Conservation (phyloP, 2,329 filamentous ascomycete genomes). For the Botrytis squamosa region DNA sequence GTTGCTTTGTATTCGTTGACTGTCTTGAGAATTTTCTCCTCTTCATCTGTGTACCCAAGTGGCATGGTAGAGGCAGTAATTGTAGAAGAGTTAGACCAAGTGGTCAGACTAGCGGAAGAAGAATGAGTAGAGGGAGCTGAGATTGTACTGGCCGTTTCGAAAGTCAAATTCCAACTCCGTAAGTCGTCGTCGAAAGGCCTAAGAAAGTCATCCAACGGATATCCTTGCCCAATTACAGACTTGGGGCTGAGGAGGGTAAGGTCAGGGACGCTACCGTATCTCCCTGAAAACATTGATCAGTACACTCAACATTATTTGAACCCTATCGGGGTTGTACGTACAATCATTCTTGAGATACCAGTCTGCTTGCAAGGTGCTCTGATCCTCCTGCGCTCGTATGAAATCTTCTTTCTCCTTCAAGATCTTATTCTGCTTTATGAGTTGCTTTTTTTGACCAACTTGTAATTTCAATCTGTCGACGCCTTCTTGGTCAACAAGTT, state of each 20-base stretch:
- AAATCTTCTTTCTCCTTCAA: background rate
- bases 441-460: background rate
- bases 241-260: background rate
- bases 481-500: background rate
- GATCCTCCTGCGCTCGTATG: background rate
- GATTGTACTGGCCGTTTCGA: background rate
- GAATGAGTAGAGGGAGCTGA: background rate
- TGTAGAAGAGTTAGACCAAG: slow-evolving; percentile 4
- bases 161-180: background rate
- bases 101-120: background rate
- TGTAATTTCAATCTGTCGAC: background rate
- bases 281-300: background rate
- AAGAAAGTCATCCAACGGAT: slow-evolving; percentile 3
- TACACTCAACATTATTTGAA: background rate
- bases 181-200: background rate
- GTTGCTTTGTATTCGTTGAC: background rate
- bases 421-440: background rate
- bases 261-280: background rate
- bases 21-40: background rate
- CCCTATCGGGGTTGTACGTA: background rate
- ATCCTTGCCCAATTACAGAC: slow-evolving; percentile 1
- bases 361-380: background rate
- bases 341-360: slow-evolving; percentile 15
- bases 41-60: background rate
- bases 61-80: background rate